Evolutionary conservation across 139 green algal genomes (phyloP).

Genomic region (Mesostigma viride): DNA sequence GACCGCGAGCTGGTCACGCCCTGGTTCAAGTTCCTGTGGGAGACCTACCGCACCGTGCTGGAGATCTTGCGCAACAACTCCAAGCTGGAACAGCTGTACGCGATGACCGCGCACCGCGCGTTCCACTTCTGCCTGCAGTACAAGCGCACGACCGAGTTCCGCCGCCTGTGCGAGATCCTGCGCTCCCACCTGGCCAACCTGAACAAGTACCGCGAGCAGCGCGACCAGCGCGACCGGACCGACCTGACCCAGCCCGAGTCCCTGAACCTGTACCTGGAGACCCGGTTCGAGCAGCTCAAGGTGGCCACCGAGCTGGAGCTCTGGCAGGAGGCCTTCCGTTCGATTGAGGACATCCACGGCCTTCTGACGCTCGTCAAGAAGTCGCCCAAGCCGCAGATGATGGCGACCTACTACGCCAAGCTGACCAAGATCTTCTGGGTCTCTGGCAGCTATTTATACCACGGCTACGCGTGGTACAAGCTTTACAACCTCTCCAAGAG

Average conservation of each 20-base stretch:
- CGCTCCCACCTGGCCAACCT: constrained; percentile 92
- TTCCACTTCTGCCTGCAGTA: constrained; percentile 90
- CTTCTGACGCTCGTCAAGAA: constrained; percentile 77
- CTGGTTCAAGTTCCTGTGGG: constrained; percentile 99
- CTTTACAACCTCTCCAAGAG: constrained; percentile 75
- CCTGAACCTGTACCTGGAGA: constrained; percentile 87
- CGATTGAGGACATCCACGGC: constrained; percentile 94
- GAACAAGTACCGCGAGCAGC: constrained; percentile 75
- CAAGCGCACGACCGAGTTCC: constrained; percentile 95
- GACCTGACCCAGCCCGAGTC: constrained; percentile 79
- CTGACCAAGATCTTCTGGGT: constrained; percentile 86
- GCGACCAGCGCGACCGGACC: constrained; percentile 74
- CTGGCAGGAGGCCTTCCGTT: constrained; percentile 95
- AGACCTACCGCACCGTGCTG: constrained; percentile 87
- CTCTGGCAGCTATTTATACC: constrained; percentile 77
- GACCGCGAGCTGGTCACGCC: constrained; percentile 93
- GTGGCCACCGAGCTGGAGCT: constrained; percentile 88
- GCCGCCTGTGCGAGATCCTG: constrained; percentile 94
- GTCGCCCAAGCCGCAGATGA: constrained; percentile 76
- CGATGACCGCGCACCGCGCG: constrained; percentile 63
- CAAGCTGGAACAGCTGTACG: constrained; percentile 90
- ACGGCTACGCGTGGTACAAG: constrained; percentile 88
- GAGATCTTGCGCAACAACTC: constrained; percentile 97
- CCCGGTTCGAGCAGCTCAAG: constrained; percentile 94
- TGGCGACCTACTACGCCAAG: constrained; percentile 89